Evolutionary conservation across 192 early-diverging fungal genomes (phyloP).

Genomic region (Anaeromyces robustus): DNA sequence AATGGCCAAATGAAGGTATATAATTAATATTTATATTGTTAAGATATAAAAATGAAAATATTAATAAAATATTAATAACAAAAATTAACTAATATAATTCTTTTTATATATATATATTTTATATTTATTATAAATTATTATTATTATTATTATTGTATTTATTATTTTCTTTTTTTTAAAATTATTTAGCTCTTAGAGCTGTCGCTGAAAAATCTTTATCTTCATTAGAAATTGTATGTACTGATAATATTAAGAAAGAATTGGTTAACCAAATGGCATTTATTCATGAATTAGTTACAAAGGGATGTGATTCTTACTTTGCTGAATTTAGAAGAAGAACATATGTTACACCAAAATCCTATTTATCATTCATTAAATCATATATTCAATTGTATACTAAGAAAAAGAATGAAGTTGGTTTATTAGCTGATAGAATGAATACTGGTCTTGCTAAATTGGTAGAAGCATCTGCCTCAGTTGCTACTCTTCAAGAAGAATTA

Average conservation of each 20-base stretch:
- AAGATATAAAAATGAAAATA: no score
- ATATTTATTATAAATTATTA: background rate
- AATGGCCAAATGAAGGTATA: slow-evolving; percentile 39
- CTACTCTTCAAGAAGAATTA: slow-evolving; percentile 40
- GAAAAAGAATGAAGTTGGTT: slow-evolving; percentile 36
- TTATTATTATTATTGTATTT: background rate
- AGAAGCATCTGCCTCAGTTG: slow-evolving; percentile 44
- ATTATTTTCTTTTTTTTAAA: background rate
- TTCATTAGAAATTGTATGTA: slow-evolving; percentile 35
- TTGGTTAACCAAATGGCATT: slow-evolving; percentile 43
- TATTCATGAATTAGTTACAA: slow-evolving; percentile 42
- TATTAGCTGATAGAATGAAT: slow-evolving; percentile 44
- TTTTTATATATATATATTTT: background rate
- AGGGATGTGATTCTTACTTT: slow-evolving; percentile 45
- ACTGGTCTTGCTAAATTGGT: slow-evolving; percentile 45
- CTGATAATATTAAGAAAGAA: slow-evolving; percentile 39
- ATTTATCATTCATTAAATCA: slow-evolving; percentile 38
- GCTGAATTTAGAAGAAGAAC: slow-evolving; percentile 39
- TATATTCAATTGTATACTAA: slow-evolving; percentile 30
- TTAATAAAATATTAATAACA: no score
- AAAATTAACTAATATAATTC: background rate
- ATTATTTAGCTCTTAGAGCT: slow-evolving; percentile 5
- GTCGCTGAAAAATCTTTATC: slow-evolving; percentile 42
- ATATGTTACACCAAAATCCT: slow-evolving; percentile 48
- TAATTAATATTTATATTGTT: no score